These are phyloP conservation scores for Myxozyma monticola DNA, from an alignment of 805 yeast species.

Conservation along the genomic window DNA sequence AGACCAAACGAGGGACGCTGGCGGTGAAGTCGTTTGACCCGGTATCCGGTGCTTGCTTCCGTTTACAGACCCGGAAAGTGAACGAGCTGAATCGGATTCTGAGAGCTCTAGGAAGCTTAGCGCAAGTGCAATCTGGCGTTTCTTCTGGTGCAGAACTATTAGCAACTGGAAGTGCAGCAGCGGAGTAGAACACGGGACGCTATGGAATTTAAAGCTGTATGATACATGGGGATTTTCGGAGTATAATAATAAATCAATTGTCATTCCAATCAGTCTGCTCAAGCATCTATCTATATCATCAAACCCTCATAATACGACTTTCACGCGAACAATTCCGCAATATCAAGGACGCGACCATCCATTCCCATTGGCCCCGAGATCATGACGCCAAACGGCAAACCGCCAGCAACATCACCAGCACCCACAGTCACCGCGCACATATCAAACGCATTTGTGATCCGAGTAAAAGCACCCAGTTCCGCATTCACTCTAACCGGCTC, in stretches of 20 bases:
- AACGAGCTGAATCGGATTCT: conserved; percentile 75
- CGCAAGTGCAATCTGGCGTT: conserved; percentile 38
- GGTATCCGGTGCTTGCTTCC: conserved; percentile 59
- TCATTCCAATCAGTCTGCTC: neutral
- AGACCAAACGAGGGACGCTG: conserved; percentile 36
- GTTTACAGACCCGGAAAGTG: conserved; percentile 56
- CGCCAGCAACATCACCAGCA: conserved; percentile 5
- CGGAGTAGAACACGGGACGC: neutral
- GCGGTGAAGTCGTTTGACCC: conserved; percentile 66
- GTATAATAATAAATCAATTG: neutral
- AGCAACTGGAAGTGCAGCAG: neutral
- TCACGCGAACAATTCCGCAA: conserved; percentile 17
- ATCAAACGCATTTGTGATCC: conserved; percentile 15
- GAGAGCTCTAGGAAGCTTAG: conserved; percentile 58
- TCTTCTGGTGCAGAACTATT: conserved; percentile 12
- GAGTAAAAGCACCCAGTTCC: conserved; percentile 19
- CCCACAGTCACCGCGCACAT: conserved; percentile 22
- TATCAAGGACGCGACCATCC: conserved; percentile 29
- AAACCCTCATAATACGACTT: neutral
- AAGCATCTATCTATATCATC: neutral
- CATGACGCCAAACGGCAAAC: conserved; percentile 21
- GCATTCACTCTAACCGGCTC: conserved; percentile 12
- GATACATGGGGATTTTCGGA: neutral
- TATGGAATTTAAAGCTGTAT: neutral
- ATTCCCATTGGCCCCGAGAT: conserved; percentile 27